Percentiles rank a stretch among this genome's conserved stretches.
Evolutionary conservation across 139 green algal species (phyloP).

Genomic region (Chlorella sp.): DNA sequence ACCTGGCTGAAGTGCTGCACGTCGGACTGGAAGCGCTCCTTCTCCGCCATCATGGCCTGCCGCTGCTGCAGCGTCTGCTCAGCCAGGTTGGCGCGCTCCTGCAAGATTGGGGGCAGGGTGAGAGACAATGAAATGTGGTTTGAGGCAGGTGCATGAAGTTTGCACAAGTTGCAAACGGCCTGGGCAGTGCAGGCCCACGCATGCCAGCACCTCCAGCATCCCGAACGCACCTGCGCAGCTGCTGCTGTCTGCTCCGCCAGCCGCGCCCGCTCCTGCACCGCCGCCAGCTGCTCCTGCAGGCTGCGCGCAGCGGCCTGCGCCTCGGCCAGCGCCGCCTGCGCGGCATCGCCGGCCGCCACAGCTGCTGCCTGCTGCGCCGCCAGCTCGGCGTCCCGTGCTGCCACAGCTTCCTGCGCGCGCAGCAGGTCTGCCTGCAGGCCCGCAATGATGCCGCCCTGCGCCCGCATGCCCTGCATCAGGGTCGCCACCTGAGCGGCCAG

Average conservation of each 20-base stretch:
- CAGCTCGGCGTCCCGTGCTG: neutral
- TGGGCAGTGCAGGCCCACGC: neutral
- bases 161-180: neutral
- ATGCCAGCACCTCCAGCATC: neutral
- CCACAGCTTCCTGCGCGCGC: conserved; percentile 6
- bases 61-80: conserved; percentile 25
- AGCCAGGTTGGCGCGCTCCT: conserved; percentile 34
- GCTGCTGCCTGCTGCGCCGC: neutral
- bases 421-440: conserved; percentile 16
- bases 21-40: conserved; percentile 17
- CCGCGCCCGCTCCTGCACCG: conserved; percentile 9
- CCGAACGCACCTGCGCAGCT: conserved; percentile 1
- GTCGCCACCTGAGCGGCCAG: neutral
- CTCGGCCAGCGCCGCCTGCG: conserved; percentile 9
- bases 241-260: conserved; percentile 5
- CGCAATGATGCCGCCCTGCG: neutral
- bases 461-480: neutral
- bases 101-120: neutral
- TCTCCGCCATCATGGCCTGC: conserved; percentile 14
- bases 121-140: too few relatives aligned
- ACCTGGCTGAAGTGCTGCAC: conserved; percentile 34
- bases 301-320: conserved; percentile 7
- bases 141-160: too few relatives aligned
- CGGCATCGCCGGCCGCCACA: neutral
- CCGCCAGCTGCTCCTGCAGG: conserved; percentile 22